Conservation (phyloP, 768 basidiomycete genomes). For the Termitomyces sp. region DNA sequence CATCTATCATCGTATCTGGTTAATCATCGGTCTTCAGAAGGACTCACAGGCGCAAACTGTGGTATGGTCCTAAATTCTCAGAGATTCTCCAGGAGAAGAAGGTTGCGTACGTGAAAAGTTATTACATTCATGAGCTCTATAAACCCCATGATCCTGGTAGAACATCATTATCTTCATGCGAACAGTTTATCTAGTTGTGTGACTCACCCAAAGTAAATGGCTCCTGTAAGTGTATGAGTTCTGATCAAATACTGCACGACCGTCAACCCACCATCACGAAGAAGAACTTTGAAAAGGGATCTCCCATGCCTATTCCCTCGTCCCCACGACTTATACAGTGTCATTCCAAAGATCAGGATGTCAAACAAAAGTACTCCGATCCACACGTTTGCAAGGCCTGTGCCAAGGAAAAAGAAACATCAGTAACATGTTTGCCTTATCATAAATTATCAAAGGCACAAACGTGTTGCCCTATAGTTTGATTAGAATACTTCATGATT, state of each 20-base stretch:
- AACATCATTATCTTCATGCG: neutral
- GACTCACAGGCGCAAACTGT: slow-evolving; percentile 11
- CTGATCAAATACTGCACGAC: neutral
- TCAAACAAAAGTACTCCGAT: neutral
- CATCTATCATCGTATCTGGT: neutral
- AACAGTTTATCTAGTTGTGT: neutral
- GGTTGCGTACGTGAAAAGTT: slow-evolving; percentile 16
- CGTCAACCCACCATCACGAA: slow-evolving; percentile 35
- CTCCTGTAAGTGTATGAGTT: neutral
- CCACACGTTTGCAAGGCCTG: slow-evolving; percentile 36
- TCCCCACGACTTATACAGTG: slow-evolving; percentile 30
- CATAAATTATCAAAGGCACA: neutral
- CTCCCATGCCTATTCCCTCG: slow-evolving; percentile 15
- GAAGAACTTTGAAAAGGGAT: slow-evolving; percentile 25
- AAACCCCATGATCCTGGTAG: slow-evolving; percentile 15
- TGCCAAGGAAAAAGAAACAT: neutral
- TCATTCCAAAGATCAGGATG: slow-evolving; percentile 26
- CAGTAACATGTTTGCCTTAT: neutral
- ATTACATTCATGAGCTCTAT: slow-evolving; percentile 15
- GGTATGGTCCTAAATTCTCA: neutral
- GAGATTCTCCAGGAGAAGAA: neutral
- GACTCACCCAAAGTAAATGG: neutral
- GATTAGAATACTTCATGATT: neutral
- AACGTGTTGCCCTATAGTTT: neutral
- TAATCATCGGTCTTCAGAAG: neutral